Base-by-base conservation (phyloP, 108 stramenopile species). In the Chaetoceros muelleri region DNA sequence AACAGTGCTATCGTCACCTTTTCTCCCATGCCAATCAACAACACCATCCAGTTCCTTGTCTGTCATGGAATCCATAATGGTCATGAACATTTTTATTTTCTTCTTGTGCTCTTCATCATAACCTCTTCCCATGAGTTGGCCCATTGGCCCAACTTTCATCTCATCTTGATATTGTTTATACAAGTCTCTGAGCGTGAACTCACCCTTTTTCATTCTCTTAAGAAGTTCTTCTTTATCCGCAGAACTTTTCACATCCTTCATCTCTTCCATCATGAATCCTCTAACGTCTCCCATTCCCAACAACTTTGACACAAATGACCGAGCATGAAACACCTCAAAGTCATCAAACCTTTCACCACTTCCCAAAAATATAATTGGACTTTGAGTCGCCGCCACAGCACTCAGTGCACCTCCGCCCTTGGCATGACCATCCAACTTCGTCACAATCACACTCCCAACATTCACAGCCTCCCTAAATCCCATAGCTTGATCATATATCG, bases 381-480 rank as follows among this genome's bases (percentile, higher is more conserved):
- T 80, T 31, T 84, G 72, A 3, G 98, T 98, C 2, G 98, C 96
- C 3, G 96, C 91, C 23, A 97, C 95, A 3, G 98, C 98, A 7
- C 83, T 85, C 46, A 98, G 69, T 0, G 98, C 98, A n/a, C 98
- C 98, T 25, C 98, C 98, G 18, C 98, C 98, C 73, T 95, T 98
- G 64, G 98, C 98, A 72, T 97, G 96, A 2, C 98, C 98, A 75
- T 98, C 98, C 28, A 98, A 72, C 74, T 98, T 98, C 57, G 98
- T 98, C 31, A 98, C 88, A 50, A 98, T 84, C 30, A 96, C 94
- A 52, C 81, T 74, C 17, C 98, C 98, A 17, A 98, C 96, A 60
- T 82, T 79, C 5, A 95, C 94, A 10, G 95, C 94, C 47, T 79
- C 75, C 26, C 93, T 84, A 70, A 98, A 98, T 0, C 89, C 93